These are phyloP conservation scores for Lactarius hatsudake DNA, from an alignment of 768 basidiomycete species.

Conservation along the genomic window DNA sequence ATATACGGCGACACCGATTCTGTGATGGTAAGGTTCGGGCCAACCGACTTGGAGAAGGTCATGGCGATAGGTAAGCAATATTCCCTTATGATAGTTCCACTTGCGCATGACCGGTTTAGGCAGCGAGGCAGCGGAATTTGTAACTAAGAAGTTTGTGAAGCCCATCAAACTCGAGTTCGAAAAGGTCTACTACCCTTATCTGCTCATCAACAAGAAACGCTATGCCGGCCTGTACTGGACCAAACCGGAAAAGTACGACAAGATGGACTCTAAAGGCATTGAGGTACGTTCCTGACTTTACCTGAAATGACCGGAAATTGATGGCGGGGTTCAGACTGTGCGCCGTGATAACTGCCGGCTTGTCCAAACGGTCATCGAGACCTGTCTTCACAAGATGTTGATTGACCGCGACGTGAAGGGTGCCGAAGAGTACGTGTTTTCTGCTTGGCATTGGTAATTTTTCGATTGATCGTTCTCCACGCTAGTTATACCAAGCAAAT, in stretches of 20 bases:
- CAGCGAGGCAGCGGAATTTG: constrained; percentile 87
- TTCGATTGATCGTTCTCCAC: neutral
- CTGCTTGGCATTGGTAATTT: neutral
- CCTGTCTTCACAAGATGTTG: constrained; percentile 96
- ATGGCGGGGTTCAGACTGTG: constrained; percentile 67
- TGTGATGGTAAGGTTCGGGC: constrained; percentile 97
- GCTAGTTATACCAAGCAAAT: constrained; percentile 86
- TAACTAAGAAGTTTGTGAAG: constrained; percentile 86
- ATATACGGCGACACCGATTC: constrained; percentile 99
- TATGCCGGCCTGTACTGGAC: constrained; percentile 99
- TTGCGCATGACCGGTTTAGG: constrained; percentile 46
- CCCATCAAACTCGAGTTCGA: constrained; percentile 99
- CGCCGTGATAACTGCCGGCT: constrained; percentile 98
- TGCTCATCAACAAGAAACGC: constrained; percentile 97
- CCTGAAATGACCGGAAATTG: neutral
- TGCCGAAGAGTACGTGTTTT: constrained; percentile 76
- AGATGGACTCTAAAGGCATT: constrained; percentile 99
- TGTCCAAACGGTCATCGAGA: constrained; percentile 96
- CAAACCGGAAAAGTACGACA: constrained; percentile 90
- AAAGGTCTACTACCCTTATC: constrained; percentile 97
- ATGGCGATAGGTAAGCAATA: constrained; percentile 78
- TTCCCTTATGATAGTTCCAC: constrained; percentile 2
- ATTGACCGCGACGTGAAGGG: constrained; percentile 93
- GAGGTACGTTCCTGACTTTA: constrained; percentile 55
- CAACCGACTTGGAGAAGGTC: constrained; percentile 76